Percentiles rank a stretch among this genome's conserved stretches.
phyloP scores from a whole-genome alignment of 805 yeast species.

The Hanseniaspora valbyensis region DNA sequence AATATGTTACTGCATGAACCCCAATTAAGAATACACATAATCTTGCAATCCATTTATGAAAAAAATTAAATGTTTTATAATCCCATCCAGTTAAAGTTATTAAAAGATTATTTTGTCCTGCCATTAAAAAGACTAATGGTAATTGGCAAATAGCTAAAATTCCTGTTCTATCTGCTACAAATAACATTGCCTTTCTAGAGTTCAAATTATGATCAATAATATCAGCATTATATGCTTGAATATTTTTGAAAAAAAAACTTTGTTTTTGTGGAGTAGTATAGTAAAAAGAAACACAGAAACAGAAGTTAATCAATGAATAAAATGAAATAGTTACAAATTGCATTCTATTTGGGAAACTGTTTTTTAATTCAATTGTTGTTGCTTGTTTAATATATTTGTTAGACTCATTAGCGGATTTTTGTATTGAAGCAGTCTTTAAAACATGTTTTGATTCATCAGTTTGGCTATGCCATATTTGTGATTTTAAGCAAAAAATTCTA shows the following conservation, averaged over 20 bases:
- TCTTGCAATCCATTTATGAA: slow-evolving; percentile 51
- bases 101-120: slow-evolving; percentile 63
- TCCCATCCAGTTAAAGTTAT: slow-evolving; percentile 52
- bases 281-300: background rate
- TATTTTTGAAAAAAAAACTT: slow-evolving; percentile 2
- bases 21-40: slow-evolving; percentile 31
- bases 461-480: slow-evolving; percentile 23
- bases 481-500: slow-evolving; percentile 28
- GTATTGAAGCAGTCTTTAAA: background rate
- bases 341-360: background rate
- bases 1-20: slow-evolving; percentile 33
- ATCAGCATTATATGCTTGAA: slow-evolving; percentile 19
- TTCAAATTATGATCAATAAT: slow-evolving; percentile 18
- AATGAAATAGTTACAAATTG: slow-evolving; percentile 5
- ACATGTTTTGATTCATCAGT: background rate
- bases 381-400: background rate
- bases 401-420: too few relatives aligned
- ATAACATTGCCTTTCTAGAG: slow-evolving; percentile 21
- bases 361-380: background rate
- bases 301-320: slow-evolving; percentile 18
- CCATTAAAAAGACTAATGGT: slow-evolving; percentile 51
- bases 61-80: slow-evolving; percentile 49
- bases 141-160: slow-evolving; percentile 36
- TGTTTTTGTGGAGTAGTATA: background rate
- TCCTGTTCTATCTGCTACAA: slow-evolving; percentile 39